Percentiles rank a stretch among this genome's conserved stretches.
Evolutionary conservation across 1,284 basidiomycete genomes (phyloP).

Genomic region (Meripilus lineatus): DNA sequence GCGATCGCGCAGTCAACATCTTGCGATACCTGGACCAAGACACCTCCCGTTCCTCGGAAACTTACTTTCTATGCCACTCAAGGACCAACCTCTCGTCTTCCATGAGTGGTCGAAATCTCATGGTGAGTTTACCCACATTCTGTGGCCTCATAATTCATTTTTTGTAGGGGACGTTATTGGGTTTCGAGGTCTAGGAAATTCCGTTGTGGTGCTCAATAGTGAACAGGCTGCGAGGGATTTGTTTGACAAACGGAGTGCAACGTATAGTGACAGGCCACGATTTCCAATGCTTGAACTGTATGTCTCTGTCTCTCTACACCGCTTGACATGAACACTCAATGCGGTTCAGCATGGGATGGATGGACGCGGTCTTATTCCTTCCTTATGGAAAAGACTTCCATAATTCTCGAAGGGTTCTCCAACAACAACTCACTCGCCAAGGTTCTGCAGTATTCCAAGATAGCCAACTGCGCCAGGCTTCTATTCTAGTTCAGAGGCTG

Average conservation of each 20-base stretch:
- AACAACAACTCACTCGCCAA: neutral
- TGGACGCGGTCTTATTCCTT: neutral
- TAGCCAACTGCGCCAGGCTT: neutral
- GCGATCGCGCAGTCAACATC: too few relatives aligned
- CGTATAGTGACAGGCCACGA: constrained; percentile 3
- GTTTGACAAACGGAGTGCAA: constrained; percentile 10
- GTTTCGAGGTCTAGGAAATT: constrained; percentile 9
- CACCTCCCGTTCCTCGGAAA: constrained; percentile 10
- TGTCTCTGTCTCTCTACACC: neutral
- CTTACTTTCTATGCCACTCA: constrained; percentile 5
- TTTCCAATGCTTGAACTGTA: neutral
- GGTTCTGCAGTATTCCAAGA: neutral
- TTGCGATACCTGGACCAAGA: constrained; percentile 9
- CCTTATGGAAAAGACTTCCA: neutral
- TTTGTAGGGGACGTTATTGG: constrained; percentile 13
- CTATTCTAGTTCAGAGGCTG: neutral
- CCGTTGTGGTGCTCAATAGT: constrained; percentile 3
- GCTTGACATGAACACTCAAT: neutral
- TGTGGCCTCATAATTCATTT: too few relatives aligned
- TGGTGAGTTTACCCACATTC: too few relatives aligned
- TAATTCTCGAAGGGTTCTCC: neutral
- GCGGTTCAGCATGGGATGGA: neutral
- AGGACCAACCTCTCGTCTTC: constrained; percentile 3
- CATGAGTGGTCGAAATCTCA: constrained; percentile 6
- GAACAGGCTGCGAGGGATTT: constrained; percentile 8